Evolutionary conservation across 75 land plant genomes (phyloP).

Genomic region (Cryptomeria japonica): DNA sequence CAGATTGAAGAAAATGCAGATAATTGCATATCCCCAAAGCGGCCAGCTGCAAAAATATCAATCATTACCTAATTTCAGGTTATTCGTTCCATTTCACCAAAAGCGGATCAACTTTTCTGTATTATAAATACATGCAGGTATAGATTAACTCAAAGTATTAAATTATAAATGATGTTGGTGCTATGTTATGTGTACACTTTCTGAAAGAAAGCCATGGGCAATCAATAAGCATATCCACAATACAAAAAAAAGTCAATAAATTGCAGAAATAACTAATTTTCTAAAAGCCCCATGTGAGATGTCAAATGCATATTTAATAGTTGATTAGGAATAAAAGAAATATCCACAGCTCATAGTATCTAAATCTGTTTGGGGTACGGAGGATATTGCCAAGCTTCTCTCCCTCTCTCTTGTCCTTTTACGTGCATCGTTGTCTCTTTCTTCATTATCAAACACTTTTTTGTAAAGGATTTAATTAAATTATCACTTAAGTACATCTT

Average conservation of each 20-base stretch:
- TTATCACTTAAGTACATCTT: not conserved
- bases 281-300: not conserved
- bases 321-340: not conserved
- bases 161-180: not conserved
- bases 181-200: not conserved
- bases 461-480: not conserved
- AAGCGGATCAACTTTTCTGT: not conserved
- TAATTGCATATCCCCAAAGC: conserved; percentile 70
- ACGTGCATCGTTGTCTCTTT: too few species aligned
- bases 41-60: conserved; percentile 54
- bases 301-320: not conserved
- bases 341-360: too few species aligned
- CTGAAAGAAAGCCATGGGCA: not conserved
- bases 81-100: not conserved
- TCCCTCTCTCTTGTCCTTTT: too few species aligned
- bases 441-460: not conserved
- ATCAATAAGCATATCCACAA: not conserved
- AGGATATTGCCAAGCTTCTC: too few species aligned
- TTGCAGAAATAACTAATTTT: not conserved
- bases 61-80: not conserved
- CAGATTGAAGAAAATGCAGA: conserved; percentile 65
- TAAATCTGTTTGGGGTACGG: too few species aligned
- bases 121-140: not conserved
- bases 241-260: not conserved
- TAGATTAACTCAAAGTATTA: not conserved